Evolutionary conservation across 2,329 filamentous ascomycete genomes (phyloP).

Genomic region (Colletotrichum paranaense): DNA sequence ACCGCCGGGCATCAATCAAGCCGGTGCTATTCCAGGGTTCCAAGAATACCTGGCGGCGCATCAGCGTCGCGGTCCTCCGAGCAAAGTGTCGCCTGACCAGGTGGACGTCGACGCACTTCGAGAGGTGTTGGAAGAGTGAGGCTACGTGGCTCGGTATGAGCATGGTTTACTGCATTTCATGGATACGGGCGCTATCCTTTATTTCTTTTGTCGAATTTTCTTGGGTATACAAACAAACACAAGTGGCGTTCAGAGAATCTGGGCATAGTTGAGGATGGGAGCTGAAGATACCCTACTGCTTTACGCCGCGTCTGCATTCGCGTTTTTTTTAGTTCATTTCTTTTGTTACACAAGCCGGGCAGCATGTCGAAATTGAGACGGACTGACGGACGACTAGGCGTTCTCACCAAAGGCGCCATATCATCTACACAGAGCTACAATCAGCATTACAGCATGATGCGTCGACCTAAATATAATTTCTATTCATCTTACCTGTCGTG

Average conservation of each 20-base stretch:
- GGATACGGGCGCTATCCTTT: not conserved
- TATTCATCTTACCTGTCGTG: not conserved
- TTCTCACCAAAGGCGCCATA: not conserved
- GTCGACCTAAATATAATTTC: constrained; percentile 19
- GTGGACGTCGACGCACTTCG: constrained; percentile 71
- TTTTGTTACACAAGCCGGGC: constrained; percentile 12
- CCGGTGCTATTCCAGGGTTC: constrained; percentile 79
- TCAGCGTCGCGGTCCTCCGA: constrained; percentile 63
- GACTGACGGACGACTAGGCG: not conserved
- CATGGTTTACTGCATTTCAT: not conserved
- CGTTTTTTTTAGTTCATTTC: not conserved
- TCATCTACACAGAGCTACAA: constrained; percentile 10
- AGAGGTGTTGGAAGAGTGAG: constrained; percentile 63
- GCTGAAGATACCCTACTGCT: constrained; percentile 31
- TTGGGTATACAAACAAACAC: not conserved
- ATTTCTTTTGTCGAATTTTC: not conserved
- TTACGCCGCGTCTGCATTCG: constrained; percentile 16
- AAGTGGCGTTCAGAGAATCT: constrained; percentile 9
- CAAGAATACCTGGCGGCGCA: constrained; percentile 64
- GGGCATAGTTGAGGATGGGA: constrained; percentile 21
- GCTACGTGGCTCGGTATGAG: not conserved
- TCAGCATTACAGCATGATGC: not conserved
- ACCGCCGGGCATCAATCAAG: constrained; percentile 81
- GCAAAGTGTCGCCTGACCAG: constrained; percentile 66
- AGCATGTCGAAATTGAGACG: not conserved